phyloP scores from a whole-genome alignment of 139 green algal species.

The Pleodorina starrii region DNA sequence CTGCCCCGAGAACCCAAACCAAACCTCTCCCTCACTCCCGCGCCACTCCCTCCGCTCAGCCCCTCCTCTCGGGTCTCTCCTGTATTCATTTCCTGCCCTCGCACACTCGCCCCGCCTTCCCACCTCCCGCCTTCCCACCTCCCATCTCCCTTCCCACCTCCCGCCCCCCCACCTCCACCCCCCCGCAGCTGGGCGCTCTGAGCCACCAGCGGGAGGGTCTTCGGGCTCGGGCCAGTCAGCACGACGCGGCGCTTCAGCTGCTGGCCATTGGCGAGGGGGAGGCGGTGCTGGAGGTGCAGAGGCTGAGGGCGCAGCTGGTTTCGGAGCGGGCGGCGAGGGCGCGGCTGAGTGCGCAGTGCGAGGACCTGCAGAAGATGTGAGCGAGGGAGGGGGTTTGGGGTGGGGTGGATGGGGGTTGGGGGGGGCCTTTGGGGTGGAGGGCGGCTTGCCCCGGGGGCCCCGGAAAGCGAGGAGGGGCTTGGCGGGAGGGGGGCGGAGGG shows the following conservation, averaged over 20 bases:
- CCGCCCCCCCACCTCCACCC: background rate
- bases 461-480: no score
- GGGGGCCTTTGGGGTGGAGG: background rate
- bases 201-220: constrained; percentile 14
- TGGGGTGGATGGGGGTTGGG: background rate
- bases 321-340: constrained; percentile 32
- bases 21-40: no score
- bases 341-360: constrained; percentile 24
- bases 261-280: constrained; percentile 41
- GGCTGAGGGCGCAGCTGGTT: constrained; percentile 24
- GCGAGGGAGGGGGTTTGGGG: background rate
- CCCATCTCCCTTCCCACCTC: background rate
- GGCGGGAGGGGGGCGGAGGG: no score
- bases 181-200: constrained; percentile 19
- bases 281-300: constrained; percentile 22
- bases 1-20: no score
- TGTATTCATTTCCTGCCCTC: background rate
- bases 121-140: background rate
- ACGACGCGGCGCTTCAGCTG: constrained; percentile 35
- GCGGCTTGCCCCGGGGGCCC: no score
- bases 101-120: background rate
- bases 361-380: constrained; percentile 43
- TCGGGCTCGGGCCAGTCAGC: background rate
- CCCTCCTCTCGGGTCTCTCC: background rate
- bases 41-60: background rate